phyloP scores from a whole-genome alignment of 148 eudicot species.

The Amaranthus palmeri region DNA sequence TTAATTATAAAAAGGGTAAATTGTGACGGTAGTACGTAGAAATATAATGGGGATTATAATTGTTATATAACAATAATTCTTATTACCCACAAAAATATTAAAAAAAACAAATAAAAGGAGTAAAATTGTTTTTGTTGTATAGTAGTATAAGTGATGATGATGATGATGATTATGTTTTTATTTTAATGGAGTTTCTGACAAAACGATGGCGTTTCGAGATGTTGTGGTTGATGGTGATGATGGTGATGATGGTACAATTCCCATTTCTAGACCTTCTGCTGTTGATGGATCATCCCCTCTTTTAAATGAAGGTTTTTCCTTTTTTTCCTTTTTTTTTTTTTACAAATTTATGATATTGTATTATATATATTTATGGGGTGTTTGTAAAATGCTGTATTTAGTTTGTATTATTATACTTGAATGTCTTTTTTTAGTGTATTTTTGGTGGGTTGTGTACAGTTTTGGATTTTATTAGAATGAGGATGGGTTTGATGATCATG shows the following conservation, averaged over 20 bases:
- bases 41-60: too few species aligned
- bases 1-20: too few species aligned
- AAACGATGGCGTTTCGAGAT: slow-evolving; percentile 28
- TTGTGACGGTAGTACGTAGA: too few species aligned
- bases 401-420: neutral
- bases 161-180: neutral
- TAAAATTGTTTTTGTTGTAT: too few species aligned
- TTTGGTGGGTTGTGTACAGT: neutral
- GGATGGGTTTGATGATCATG: slow-evolving; percentile 13
- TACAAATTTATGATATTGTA: neutral
- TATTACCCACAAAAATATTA: too few species aligned
- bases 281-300: slow-evolving; percentile 38
- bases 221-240: slow-evolving; percentile 26
- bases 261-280: slow-evolving; percentile 32
- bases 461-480: neutral
- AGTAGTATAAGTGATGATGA: neutral
- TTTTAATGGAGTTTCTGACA: slow-evolving; percentile 6
- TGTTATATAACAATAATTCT: too few species aligned
- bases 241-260: slow-evolving; percentile 19
- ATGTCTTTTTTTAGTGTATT: neutral
- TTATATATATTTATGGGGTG: neutral
- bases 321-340: neutral
- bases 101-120: too few species aligned
- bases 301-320: slow-evolving; percentile 45
- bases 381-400: slow-evolving; percentile 9